These are phyloP conservation scores for Penicillium sp. DNA, from an alignment of 2,329 filamentous ascomycete species.

Conservation along the genomic window DNA sequence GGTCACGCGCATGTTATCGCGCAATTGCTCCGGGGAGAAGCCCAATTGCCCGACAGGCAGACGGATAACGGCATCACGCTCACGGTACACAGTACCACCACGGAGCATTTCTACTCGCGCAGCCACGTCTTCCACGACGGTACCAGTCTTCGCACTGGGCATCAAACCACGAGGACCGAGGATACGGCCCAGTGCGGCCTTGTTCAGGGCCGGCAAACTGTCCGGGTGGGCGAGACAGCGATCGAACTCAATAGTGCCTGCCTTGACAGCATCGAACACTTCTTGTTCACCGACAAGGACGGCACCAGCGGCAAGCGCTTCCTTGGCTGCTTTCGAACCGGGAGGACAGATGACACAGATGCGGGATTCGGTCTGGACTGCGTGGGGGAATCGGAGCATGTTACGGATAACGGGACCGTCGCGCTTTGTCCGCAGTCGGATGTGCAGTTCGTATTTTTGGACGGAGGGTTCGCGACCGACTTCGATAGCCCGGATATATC, in stretches of 20 bases:
- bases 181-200: conserved; percentile 75
- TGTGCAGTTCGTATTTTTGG: conserved; percentile 83
- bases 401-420: conserved; percentile 85
- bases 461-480: conserved; percentile 73
- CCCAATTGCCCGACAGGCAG: conserved; percentile 89
- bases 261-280: conserved; percentile 75
- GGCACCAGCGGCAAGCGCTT: conserved; percentile 76
- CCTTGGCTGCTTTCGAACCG: conserved; percentile 68
- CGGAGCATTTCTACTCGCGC: conserved; percentile 76
- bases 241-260: conserved; percentile 82
- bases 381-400: conserved; percentile 82
- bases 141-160: conserved; percentile 85
- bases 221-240: conserved; percentile 81
- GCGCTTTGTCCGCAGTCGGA: conserved; percentile 79
- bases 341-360: conserved; percentile 92
- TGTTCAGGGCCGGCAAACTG: conserved; percentile 74
- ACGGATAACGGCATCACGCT: conserved; percentile 78
- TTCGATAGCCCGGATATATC: conserved; percentile 88
- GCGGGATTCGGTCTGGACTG: conserved; percentile 81
- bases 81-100: conserved; percentile 82
- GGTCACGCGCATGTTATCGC: conserved; percentile 77
- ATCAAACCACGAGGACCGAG: conserved; percentile 89
- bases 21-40: conserved; percentile 83
- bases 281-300: conserved; percentile 80
- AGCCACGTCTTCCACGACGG: conserved; percentile 78